These are phyloP conservation scores for Cutaneotrichosporon dermatis DNA, from an alignment of 1,284 basidiomycete genomes.

Conservation along the genomic window DNA sequence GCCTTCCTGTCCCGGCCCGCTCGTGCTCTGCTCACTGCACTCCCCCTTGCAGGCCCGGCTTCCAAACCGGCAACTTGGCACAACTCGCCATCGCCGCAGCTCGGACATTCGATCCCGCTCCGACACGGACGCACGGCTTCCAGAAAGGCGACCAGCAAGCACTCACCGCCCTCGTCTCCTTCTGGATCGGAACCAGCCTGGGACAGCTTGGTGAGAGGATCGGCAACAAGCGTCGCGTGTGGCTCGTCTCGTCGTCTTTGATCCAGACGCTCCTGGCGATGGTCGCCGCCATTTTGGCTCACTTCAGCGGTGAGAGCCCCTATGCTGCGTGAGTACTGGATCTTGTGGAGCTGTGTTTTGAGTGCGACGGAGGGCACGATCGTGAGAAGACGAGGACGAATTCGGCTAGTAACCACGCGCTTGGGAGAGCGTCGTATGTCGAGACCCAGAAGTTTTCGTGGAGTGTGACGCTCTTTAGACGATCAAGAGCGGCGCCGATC, in stretches of 20 bases:
- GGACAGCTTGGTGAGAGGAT: slow-evolving; percentile 53
- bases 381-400: too few species aligned
- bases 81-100: slow-evolving; percentile 62
- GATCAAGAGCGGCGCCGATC: too few species aligned
- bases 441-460: too few species aligned
- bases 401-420: too few species aligned
- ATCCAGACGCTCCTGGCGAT: slow-evolving; percentile 70
- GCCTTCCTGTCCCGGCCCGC: too few species aligned
- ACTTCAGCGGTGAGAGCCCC: slow-evolving; percentile 54
- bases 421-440: too few species aligned
- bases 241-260: slow-evolving; percentile 67
- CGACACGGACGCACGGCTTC: slow-evolving; percentile 56
- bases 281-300: slow-evolving; percentile 62
- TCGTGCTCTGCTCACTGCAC: background rate
- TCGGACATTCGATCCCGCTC: slow-evolving; percentile 58
- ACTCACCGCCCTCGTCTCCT: slow-evolving; percentile 66
- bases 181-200: slow-evolving; percentile 53
- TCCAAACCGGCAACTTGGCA: slow-evolving; percentile 47
- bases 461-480: too few species aligned
- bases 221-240: slow-evolving; percentile 65
- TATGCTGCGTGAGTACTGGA: slow-evolving; percentile 56
- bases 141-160: slow-evolving; percentile 76
- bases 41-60: slow-evolving; percentile 10
- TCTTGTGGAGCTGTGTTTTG: too few species aligned
- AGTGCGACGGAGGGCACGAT: too few species aligned